These are phyloP conservation scores for Tirmania nivea DNA, from an alignment of 495 filamentous ascomycete genomes.

Conservation along the genomic window DNA sequence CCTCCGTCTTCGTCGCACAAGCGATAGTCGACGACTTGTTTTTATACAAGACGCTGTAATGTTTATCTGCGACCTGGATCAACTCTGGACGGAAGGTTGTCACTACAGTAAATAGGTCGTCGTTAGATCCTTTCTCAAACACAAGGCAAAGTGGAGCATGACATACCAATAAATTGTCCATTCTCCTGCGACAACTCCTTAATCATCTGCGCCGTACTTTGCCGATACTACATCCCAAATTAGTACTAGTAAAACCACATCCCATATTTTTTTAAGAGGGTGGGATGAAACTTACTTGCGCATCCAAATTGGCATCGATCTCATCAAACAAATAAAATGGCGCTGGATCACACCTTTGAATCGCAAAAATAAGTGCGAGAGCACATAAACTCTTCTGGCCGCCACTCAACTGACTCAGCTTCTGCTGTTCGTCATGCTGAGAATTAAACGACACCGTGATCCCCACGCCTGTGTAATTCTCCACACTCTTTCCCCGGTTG, in stretches of 20 bases:
- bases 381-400: slow-evolving; percentile 93
- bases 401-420: slow-evolving; percentile 88
- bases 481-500: slow-evolving; percentile 42
- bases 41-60: slow-evolving; percentile 85
- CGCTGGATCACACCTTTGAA: slow-evolving; percentile 89
- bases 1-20: slow-evolving; percentile 67
- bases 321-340: slow-evolving; percentile 99
- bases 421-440: slow-evolving; percentile 88
- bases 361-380: slow-evolving; percentile 91
- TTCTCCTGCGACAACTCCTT: slow-evolving; percentile 35
- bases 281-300: slow-evolving; percentile 21
- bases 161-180: slow-evolving; percentile 29
- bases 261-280: not conserved
- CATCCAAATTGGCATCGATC: slow-evolving; percentile 95
- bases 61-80: slow-evolving; percentile 84
- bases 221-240: slow-evolving; percentile 39
- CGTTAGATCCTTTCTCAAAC: no score
- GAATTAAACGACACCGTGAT: slow-evolving; percentile 98
- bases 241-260: slow-evolving; percentile 1
- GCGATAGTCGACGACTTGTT: slow-evolving; percentile 87
- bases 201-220: slow-evolving; percentile 75
- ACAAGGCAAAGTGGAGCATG: not conserved
- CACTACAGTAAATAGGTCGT: slow-evolving; percentile 17
- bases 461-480: slow-evolving; percentile 94
- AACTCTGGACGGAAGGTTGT: slow-evolving; percentile 98